Conservation (phyloP, 768 basidiomycete genomes). For the Russula sp. region DNA sequence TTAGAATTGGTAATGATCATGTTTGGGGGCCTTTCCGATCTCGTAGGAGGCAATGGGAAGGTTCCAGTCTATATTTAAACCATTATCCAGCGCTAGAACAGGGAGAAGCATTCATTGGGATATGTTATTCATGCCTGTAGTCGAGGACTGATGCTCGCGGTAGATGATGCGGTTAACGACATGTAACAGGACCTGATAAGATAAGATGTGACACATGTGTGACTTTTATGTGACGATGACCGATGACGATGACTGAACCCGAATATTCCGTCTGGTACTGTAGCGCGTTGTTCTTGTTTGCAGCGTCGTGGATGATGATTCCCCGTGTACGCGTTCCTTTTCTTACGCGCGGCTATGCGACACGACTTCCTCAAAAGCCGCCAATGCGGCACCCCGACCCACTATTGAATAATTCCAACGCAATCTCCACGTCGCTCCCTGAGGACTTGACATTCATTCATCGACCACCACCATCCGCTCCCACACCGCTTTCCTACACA, state of each 20-base stretch:
- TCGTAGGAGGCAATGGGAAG: no score
- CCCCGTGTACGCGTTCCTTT: background rate
- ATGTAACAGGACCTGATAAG: no score
- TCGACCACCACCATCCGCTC: constrained; percentile 74
- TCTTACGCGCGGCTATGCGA: constrained; percentile 16
- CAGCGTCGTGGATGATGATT: constrained; percentile 2
- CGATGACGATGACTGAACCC: background rate
- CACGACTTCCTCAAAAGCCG: constrained; percentile 20
- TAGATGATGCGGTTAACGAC: no score
- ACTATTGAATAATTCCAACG: constrained; percentile 12
- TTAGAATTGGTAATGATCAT: no score
- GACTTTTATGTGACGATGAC: no score
- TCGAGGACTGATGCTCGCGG: no score
- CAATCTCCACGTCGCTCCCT: constrained; percentile 14
- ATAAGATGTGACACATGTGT: background rate
- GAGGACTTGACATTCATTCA: constrained; percentile 71
- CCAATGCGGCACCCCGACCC: constrained; percentile 21
- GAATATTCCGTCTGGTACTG: no score
- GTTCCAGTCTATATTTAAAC: no score
- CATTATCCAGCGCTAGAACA: no score
- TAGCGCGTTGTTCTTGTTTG: background rate
- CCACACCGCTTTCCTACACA: constrained; percentile 64
- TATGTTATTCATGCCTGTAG: no score
- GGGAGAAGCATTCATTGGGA: no score
- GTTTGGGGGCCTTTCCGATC: no score